These are phyloP conservation scores for Heliamphora exappendiculata DNA, from an alignment of 148 eudicot species.

Conservation along the genomic window DNA sequence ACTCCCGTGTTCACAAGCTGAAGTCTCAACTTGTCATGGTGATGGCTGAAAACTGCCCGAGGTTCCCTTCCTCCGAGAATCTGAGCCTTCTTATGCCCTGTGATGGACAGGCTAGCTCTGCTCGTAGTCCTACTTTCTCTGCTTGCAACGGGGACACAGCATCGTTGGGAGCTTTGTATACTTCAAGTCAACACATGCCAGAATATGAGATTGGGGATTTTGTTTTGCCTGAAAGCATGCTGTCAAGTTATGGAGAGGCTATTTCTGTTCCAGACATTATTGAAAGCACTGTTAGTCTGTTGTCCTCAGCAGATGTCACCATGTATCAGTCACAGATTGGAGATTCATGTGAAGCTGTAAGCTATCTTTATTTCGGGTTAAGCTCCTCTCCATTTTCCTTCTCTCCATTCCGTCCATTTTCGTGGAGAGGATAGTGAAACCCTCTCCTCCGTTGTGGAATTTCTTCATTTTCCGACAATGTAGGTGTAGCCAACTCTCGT, in stretches of 20 bases:
- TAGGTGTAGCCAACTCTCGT: too few relatives aligned
- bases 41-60: constrained; percentile 47
- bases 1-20: constrained; percentile 51
- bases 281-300: constrained; percentile 74
- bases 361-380: constrained; percentile 20
- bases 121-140: constrained; percentile 74
- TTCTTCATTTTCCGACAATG: too few relatives aligned
- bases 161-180: constrained; percentile 45
- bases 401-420: too few relatives aligned
- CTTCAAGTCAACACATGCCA: constrained; percentile 24
- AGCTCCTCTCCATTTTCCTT: too few relatives aligned
- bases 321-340: constrained; percentile 51
- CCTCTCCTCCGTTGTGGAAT: too few relatives aligned
- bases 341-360: constrained; percentile 79
- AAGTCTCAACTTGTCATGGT: constrained; percentile 43
- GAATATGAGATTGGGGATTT: constrained; percentile 68
- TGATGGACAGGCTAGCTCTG: constrained; percentile 64
- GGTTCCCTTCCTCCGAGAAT: constrained; percentile 70
- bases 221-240: constrained; percentile 42
- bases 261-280: constrained; percentile 75
- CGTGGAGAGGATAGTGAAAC: too few relatives aligned
- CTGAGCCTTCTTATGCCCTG: constrained; percentile 52
- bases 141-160: constrained; percentile 60
- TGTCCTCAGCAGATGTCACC: constrained; percentile 69
- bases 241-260: constrained; percentile 48